These are phyloP conservation scores for Nothopassalora personata DNA, from an alignment of 2,329 filamentous ascomycete species.

Conservation along the genomic window DNA sequence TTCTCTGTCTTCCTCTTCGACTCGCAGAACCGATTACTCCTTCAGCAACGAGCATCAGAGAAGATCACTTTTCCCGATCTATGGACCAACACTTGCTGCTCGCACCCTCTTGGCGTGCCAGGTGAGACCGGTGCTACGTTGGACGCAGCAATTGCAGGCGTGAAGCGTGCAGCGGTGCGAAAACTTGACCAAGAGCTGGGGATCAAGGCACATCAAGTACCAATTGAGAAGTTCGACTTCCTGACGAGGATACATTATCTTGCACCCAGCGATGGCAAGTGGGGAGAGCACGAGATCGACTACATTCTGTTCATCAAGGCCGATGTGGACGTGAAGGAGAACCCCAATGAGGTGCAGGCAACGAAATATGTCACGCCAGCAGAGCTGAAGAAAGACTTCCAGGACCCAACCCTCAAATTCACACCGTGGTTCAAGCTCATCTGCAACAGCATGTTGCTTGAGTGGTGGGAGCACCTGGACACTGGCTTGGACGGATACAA, in stretches of 20 bases:
- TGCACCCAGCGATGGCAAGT: constrained; percentile 92
- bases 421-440: constrained; percentile 99
- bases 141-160: constrained; percentile 72
- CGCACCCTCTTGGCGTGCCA: constrained; percentile 86
- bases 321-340: constrained; percentile 75
- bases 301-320: constrained; percentile 98
- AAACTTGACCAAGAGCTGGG: constrained; percentile 94
- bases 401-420: constrained; percentile 73
- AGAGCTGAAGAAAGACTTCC: constrained; percentile 78
- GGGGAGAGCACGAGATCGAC: constrained; percentile 98
- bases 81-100: constrained; percentile 99
- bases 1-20: constrained; percentile 99
- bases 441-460: constrained; percentile 93
- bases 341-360: constrained; percentile 82
- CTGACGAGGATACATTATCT: constrained; percentile 97
- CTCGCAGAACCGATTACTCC: constrained; percentile 80
- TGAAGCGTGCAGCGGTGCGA: constrained; percentile 84
- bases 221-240: constrained; percentile 85
- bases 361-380: constrained; percentile 78
- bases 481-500: constrained; percentile 76
- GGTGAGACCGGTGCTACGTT: constrained; percentile 84
- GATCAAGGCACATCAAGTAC: constrained; percentile 83
- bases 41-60: constrained; percentile 90
- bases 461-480: constrained; percentile 91
- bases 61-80: constrained; percentile 99